Conservation (phyloP, 202 grass and related monocot species). For the Setaria viridis region DNA sequence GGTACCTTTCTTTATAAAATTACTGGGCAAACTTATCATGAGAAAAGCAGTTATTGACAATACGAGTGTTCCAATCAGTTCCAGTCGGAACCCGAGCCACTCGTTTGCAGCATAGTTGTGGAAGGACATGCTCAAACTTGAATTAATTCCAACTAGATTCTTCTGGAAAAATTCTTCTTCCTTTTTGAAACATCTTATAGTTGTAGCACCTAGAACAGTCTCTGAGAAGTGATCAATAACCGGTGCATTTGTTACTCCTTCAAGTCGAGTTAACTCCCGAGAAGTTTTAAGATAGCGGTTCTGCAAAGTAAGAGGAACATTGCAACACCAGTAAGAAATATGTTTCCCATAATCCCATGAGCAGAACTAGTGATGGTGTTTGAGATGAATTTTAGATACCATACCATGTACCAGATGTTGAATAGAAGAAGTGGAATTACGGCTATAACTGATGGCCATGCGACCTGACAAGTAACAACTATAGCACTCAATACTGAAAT, state of each 20-base stretch:
- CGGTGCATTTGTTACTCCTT: slow-evolving; percentile 53
- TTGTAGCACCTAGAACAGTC: slow-evolving; percentile 58
- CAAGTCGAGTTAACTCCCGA: slow-evolving; percentile 65
- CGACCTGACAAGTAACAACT: slow-evolving; percentile 67
- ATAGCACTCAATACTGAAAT: slow-evolving; percentile 56
- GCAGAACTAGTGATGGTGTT: neutral
- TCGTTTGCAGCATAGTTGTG: slow-evolving; percentile 56
- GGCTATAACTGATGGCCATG: slow-evolving; percentile 68
- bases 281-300: slow-evolving; percentile 57
- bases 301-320: slow-evolving; percentile 37
- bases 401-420: slow-evolving; percentile 73
- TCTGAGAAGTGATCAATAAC: slow-evolving; percentile 76
- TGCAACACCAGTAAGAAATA: neutral
- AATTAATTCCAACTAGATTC: slow-evolving; percentile 57
- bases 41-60: slow-evolving; percentile 63
- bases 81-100: slow-evolving; percentile 68
- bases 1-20: slow-evolving; percentile 75
- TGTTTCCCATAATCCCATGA: neutral
- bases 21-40: slow-evolving; percentile 63
- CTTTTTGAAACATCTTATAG: slow-evolving; percentile 65
- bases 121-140: slow-evolving; percentile 57
- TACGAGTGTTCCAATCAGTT: slow-evolving; percentile 64
- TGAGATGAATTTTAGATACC: neutral
- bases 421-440: slow-evolving; percentile 51
- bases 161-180: slow-evolving; percentile 60